phyloP scores from a whole-genome alignment of 2,329 filamentous ascomycete species.

The Pseudohalonectria lignicola region DNA sequence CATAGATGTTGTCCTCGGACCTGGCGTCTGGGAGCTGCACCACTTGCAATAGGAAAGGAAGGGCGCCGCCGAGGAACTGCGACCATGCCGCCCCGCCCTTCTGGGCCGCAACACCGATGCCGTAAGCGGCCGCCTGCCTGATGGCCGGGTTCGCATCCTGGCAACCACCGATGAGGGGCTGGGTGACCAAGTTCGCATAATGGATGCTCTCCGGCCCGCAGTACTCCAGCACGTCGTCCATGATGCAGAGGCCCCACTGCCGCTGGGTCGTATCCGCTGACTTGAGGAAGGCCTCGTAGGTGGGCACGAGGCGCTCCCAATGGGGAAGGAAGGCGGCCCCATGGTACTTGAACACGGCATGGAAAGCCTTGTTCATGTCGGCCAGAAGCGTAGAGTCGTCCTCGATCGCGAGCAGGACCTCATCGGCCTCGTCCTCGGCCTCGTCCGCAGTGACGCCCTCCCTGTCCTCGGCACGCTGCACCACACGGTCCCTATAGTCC shows the following conservation, averaged over 20 bases:
- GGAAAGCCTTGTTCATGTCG: slow-evolving; percentile 99
- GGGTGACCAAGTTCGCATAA: slow-evolving; percentile 77
- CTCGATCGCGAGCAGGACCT: slow-evolving; percentile 82
- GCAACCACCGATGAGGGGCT: slow-evolving; percentile 79
- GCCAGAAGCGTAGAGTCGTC: slow-evolving; percentile 94
- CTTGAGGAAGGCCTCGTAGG: slow-evolving; percentile 76
- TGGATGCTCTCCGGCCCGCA: slow-evolving; percentile 81
- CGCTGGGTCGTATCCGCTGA: slow-evolving; percentile 80
- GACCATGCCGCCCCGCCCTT: slow-evolving; percentile 82
- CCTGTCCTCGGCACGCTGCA: slow-evolving; percentile 72
- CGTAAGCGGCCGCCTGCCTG: slow-evolving; percentile 90
- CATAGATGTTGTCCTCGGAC: slow-evolving; percentile 88
- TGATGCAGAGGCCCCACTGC: slow-evolving; percentile 98
- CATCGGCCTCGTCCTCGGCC: slow-evolving; percentile 77
- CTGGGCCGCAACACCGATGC: slow-evolving; percentile 89
- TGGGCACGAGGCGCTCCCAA: slow-evolving; percentile 78
- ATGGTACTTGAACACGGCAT: slow-evolving; percentile 97
- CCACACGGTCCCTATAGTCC: slow-evolving; percentile 85
- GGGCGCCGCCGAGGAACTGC: slow-evolving; percentile 69
- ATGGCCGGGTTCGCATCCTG: slow-evolving; percentile 74
- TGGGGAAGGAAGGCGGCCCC: slow-evolving; percentile 71
- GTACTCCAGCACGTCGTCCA: slow-evolving; percentile 97
- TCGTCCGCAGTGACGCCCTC: slow-evolving; percentile 66
- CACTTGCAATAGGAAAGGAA: slow-evolving; percentile 77
- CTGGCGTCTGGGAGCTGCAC: slow-evolving; percentile 72